These are phyloP conservation scores for Golubevia pallescens DNA, from an alignment of 1,284 basidiomycete species.

Conservation along the genomic window DNA sequence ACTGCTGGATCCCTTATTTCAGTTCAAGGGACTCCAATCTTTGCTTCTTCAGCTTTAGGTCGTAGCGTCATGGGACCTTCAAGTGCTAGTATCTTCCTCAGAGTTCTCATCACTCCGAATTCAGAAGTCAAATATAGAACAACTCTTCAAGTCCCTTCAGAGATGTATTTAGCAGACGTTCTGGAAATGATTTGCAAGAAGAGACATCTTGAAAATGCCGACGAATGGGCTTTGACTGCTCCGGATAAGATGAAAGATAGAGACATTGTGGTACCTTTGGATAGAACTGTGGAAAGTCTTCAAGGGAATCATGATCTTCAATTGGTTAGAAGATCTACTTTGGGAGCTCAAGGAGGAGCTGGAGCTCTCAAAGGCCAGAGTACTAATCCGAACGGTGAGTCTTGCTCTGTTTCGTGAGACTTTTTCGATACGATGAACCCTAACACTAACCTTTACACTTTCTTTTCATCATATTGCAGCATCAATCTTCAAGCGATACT, in stretches of 20 bases:
- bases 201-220: constrained; percentile 37
- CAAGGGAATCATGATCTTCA: constrained; percentile 84
- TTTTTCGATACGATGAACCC: too few relatives aligned
- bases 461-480: constrained; percentile 69
- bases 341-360: constrained; percentile 49
- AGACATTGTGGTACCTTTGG: constrained; percentile 82
- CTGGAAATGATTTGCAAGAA: constrained; percentile 70
- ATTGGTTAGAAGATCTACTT: constrained; percentile 73
- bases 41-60: constrained; percentile 33
- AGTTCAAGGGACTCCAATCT: constrained; percentile 45
- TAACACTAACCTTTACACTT: too few relatives aligned
- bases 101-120: constrained; percentile 49
- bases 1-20: constrained; percentile 30
- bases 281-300: constrained; percentile 91
- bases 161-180: constrained; percentile 97
- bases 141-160: constrained; percentile 70
- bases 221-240: constrained; percentile 55
- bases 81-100: constrained; percentile 34
- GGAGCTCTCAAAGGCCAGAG: constrained; percentile 66
- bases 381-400: constrained; percentile 86
- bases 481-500: constrained; percentile 85
- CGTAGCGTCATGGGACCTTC: constrained; percentile 30
- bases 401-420: too few relatives aligned
- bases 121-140: constrained; percentile 50
- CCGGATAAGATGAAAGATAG: constrained; percentile 24